Base-by-base conservation (phyloP, 2,329 filamentous ascomycete species). In the Rutstroemia sp. region DNA sequence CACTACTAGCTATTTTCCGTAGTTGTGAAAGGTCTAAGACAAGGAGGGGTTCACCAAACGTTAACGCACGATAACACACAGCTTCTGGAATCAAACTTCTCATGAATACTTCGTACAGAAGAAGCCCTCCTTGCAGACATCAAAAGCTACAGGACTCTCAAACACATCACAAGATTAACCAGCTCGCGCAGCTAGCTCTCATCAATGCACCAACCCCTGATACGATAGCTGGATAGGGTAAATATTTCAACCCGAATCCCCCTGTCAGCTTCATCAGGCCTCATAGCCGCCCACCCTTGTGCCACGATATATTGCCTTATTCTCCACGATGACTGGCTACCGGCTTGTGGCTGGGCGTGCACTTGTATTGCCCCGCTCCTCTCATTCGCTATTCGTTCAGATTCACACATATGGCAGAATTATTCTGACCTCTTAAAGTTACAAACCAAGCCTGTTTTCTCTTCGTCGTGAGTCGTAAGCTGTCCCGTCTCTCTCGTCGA, bases 271-370 rank as follows among this genome's bases (percentile, higher is more conserved):
- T 14, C 14, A 38, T 49, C 46, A 17, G 44, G 34, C 38, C 30
- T 50, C 46, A 25, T 55, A 55, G 27, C 52, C 52, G 52, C 52
- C 52, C 52, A 50, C 41, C 25, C 42, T 50, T 19, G 17, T 55
- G 14, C 34, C 46, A 41, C 23, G 52, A n/a, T 42, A 9, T 55
- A 50, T 44, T 38, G 46, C 17, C 21, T 30, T 39, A 14, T 27
- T 17, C 52, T 50, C 19, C 46, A 50, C 38, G 25, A 34, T 55
- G 19, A 50, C 46, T 50, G 46, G 46, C 14, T 50, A 38, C 27
- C 46, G 39, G 45, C 23, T 16, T 34, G 21, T 50, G 48, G 19
- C 34, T 48, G 44, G n/a, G 44, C 47, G n/a, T 37, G 30, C 45
- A 5, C n/a, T 12, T 54, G 42, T 21, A 19, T 25, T 55, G 46